phyloP scores from a whole-genome alignment of 2,329 filamentous ascomycete species.

The Epichloe glyceriae region DNA sequence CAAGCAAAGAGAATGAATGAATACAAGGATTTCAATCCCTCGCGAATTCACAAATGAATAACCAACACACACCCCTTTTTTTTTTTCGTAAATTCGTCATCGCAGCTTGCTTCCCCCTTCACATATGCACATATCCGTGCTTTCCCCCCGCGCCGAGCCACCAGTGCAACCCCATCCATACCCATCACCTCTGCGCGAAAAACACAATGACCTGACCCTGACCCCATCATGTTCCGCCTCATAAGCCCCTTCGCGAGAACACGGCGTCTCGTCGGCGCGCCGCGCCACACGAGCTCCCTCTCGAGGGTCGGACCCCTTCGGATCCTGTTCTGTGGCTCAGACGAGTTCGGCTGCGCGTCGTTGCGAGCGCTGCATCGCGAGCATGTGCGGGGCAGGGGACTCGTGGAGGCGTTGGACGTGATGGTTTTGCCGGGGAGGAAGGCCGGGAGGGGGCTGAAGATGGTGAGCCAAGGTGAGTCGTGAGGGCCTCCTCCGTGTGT shows the following conservation, averaged over 20 bases:
- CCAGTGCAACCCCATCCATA: no score
- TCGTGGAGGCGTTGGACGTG: conserved; percentile 71
- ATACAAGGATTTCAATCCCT: no score
- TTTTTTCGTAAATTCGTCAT: neutral
- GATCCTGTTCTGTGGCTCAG: conserved; percentile 90
- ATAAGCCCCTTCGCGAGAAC: neutral
- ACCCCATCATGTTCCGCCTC: conserved; percentile 10
- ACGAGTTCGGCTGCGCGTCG: conserved; percentile 74
- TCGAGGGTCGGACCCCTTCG: conserved; percentile 43
- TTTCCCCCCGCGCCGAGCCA: no score
- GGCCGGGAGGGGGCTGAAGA: conserved; percentile 62
- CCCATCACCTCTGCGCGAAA: neutral
- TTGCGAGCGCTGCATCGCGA: conserved; percentile 56
- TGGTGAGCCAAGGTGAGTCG: conserved; percentile 46
- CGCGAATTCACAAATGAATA: no score
- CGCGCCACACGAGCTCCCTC: neutral
- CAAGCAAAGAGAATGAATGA: no score
- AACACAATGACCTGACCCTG: neutral
- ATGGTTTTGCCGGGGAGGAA: conserved; percentile 68
- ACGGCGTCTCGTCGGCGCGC: neutral
- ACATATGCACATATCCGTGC: neutral
- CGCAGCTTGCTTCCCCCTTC: neutral
- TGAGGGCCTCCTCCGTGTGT: neutral
- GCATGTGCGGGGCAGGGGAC: conserved; percentile 32
- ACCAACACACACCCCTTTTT: neutral